Percentiles rank a stretch among this genome's conserved stretches.
These are phyloP conservation scores for Xerocomus cyaneibrunnescens DNA, from an alignment of 1,284 basidiomycete genomes.

Conservation along the genomic window DNA sequence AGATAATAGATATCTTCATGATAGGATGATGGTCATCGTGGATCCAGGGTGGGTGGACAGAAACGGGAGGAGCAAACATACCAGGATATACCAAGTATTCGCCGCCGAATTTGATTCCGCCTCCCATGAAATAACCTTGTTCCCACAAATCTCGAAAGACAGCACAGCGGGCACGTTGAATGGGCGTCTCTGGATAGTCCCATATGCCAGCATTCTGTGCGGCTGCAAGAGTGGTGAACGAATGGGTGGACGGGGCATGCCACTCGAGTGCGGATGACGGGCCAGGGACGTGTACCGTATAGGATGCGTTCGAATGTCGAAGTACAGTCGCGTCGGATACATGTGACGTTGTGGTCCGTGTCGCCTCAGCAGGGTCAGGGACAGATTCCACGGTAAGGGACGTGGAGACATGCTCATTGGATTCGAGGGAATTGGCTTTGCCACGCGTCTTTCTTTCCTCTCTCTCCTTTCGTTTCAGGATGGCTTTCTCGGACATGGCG, in stretches of 20 bases:
- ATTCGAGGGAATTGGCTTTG: neutral
- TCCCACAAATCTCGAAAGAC: constrained; percentile 82
- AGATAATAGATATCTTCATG: neutral
- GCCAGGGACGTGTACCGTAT: constrained; percentile 63
- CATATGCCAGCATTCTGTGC: constrained; percentile 73
- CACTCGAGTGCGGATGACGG: constrained; percentile 59
- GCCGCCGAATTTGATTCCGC: constrained; percentile 91
- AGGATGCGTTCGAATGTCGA: constrained; percentile 32
- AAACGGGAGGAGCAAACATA: constrained; percentile 38
- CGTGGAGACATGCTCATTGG: constrained; percentile 26
- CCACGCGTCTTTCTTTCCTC: constrained; percentile 44
- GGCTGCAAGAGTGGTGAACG: constrained; percentile 56
- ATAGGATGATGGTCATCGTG: neutral
- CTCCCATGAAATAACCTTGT: constrained; percentile 82
- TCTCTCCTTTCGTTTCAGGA: constrained; percentile 67
- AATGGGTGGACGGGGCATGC: constrained; percentile 48
- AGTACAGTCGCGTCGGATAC: neutral
- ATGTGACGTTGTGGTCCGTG: constrained; percentile 5
- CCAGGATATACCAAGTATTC: constrained; percentile 97
- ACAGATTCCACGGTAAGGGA: constrained; percentile 17
- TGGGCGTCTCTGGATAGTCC: constrained; percentile 66
- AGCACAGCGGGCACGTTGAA: constrained; percentile 71
- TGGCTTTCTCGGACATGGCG: constrained; percentile 59
- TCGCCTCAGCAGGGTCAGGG: constrained; percentile 9
- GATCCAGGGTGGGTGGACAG: neutral